Evolutionary conservation across 352 stramenopile species (phyloP), one percentile per base, ranked within the genome.

Genomic region (Globisporangium megalacanthum): DNA sequence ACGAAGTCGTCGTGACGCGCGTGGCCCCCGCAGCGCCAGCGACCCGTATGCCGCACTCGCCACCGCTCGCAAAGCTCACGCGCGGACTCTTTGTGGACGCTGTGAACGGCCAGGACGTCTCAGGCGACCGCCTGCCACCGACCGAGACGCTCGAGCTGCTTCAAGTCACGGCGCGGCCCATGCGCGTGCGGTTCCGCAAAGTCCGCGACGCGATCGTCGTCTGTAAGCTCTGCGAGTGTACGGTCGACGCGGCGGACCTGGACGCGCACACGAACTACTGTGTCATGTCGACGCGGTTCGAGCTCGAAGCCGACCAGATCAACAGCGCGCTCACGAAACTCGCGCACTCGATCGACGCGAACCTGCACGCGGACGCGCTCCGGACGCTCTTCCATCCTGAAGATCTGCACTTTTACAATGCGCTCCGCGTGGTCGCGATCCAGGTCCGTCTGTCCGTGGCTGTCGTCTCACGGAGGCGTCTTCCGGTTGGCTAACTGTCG

Each of bases 231-330:
- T 94, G 85, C 45, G 85, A 94, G 61, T 83, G 69, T 36, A 78
- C 76, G 56, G 74, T 94, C 17, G 79, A 93, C 22, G 77, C 79
- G 4, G 74, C 60, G 33, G 68, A 56, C 14, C 59, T 94, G 56
- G 73, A 89, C 20, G 81, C 89, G 31, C 85, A 94, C 55, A 92
- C 78, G 0, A 83, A 89, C 25, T 93, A 75, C 41, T 94, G 85
- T 36, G 77, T 93, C 17, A 75, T 91, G 62, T 92, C 82, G 31
- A 84, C 79, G 52, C 65, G 79, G 2, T 73, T 92, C 41, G 85
- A 92, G 56, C 61, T 93, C 4, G 77, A 92, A 58, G 80, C 83
- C 0, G 83, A 92, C 49, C 70, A 87, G 25, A 86, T 94, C 54
- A 92, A 94, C 64, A 73, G 74, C 33, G 65, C 72, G 25, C 49